Evolutionary conservation across 2,329 filamentous ascomycete species (phyloP).

Genomic region (Aspergillus piperis): DNA sequence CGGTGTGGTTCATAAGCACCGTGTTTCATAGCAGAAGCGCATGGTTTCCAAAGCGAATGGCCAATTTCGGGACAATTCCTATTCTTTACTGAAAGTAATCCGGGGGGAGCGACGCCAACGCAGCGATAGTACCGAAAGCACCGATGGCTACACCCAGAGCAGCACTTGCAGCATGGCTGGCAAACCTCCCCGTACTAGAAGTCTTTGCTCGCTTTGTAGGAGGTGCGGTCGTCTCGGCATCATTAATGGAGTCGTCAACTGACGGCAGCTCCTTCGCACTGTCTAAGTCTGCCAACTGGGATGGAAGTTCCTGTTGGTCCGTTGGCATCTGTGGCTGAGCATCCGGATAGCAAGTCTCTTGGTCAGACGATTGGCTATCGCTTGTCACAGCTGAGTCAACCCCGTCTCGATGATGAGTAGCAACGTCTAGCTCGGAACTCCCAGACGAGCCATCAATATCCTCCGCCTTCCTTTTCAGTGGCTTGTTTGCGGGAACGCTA

Average conservation of each 20-base stretch:
- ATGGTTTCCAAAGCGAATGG: conserved; percentile 7
- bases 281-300: conserved; percentile 10
- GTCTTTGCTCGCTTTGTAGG: conserved; percentile 33
- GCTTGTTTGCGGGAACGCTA: background rate
- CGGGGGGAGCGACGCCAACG: conserved; percentile 44
- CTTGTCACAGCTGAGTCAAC: background rate
- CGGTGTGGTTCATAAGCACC: background rate
- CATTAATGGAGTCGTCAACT: conserved; percentile 15
- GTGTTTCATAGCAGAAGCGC: background rate
- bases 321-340: conserved; percentile 26
- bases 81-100: conserved; percentile 42
- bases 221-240: conserved; percentile 22
- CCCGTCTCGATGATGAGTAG: background rate
- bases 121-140: conserved; percentile 43
- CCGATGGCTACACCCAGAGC: conserved; percentile 44
- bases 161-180: conserved; percentile 43
- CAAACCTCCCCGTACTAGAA: conserved; percentile 24
- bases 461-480: conserved; percentile 34
- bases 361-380: background rate
- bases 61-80: background rate
- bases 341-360: conserved; percentile 23
- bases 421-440: background rate
- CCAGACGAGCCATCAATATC: conserved; percentile 26
- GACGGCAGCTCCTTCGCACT: conserved; percentile 8
- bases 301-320: conserved; percentile 10